Conservation (phyloP, 1,284 basidiomycete genomes). For the Ceratobasidium sp. region DNA sequence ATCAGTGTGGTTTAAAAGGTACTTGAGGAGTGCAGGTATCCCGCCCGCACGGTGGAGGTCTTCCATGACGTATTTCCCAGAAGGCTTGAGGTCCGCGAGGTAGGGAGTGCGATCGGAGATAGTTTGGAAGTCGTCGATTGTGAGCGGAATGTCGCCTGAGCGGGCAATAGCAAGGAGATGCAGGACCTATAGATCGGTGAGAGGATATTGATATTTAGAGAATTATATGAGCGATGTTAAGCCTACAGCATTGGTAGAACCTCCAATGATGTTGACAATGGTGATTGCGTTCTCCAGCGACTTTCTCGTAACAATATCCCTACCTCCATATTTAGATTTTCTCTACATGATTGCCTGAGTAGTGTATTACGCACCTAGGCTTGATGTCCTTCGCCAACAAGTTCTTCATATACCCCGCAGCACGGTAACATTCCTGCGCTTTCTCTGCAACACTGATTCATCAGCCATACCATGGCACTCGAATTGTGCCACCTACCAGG, state of each 20-base stretch:
- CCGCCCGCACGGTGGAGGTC: slow-evolving; percentile 94
- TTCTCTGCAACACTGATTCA: slow-evolving; percentile 69
- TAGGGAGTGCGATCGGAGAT: slow-evolving; percentile 93
- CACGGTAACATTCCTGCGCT: slow-evolving; percentile 85
- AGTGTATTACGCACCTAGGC: slow-evolving; percentile 67
- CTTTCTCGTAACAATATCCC: slow-evolving; percentile 90
- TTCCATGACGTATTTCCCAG: slow-evolving; percentile 96
- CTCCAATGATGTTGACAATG: slow-evolving; percentile 86
- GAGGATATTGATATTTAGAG: slow-evolving; percentile 39
- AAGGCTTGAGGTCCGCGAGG: slow-evolving; percentile 94
- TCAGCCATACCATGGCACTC: background rate
- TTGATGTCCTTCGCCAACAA: slow-evolving; percentile 90
- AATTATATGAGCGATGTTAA: slow-evolving; percentile 40
- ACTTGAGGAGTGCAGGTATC: slow-evolving; percentile 85
- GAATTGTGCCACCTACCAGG: slow-evolving; percentile 63
- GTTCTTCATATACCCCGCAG: slow-evolving; percentile 84
- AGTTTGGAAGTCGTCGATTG: slow-evolving; percentile 93
- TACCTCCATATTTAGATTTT: slow-evolving; percentile 52
- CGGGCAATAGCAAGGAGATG: slow-evolving; percentile 95
- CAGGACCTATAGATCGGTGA: slow-evolving; percentile 71
- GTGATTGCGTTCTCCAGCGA: slow-evolving; percentile 95
- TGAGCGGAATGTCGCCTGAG: slow-evolving; percentile 87
- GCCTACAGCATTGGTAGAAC: slow-evolving; percentile 90
- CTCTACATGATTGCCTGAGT: background rate
- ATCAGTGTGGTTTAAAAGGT: slow-evolving; percentile 87